phyloP scores from a whole-genome alignment of 1,139 yeast genomes.

The Yamadazyma epiphylla region DNA sequence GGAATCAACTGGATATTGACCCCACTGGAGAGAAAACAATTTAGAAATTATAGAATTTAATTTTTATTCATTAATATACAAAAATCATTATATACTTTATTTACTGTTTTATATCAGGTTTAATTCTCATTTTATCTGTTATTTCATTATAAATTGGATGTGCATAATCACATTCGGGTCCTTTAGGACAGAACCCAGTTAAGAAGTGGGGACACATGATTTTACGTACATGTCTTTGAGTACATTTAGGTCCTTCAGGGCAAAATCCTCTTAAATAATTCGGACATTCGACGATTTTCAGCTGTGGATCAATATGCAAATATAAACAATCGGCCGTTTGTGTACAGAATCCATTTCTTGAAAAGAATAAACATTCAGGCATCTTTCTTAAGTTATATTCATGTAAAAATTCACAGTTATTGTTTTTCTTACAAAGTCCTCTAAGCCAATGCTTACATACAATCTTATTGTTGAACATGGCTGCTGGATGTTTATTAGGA shows the following conservation, averaged over 20 bases:
- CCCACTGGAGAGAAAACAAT: constrained; percentile 64
- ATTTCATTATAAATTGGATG: constrained; percentile 57
- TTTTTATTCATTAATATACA: background rate
- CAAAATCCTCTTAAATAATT: constrained; percentile 89
- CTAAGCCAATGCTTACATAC: constrained; percentile 99
- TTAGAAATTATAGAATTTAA: constrained; percentile 45
- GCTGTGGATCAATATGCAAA: constrained; percentile 85
- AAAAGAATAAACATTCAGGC: constrained; percentile 93
- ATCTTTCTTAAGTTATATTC: constrained; percentile 91
- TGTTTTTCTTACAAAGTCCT: constrained; percentile 95
- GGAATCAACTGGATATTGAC: constrained; percentile 79
- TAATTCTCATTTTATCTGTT: constrained; percentile 46
- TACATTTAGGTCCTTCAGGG: constrained; percentile 86
- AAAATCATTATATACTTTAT: background rate
- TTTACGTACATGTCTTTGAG: constrained; percentile 75
- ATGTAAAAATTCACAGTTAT: constrained; percentile 92
- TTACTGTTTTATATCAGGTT: constrained; percentile 34
- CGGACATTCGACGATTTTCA: constrained; percentile 82
- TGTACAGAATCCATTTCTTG: constrained; percentile 88
- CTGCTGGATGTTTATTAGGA: constrained; percentile 83
- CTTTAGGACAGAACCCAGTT: constrained; percentile 90
- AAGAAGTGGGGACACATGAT: constrained; percentile 78
- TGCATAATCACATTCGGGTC: constrained; percentile 53
- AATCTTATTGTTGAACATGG: constrained; percentile 74
- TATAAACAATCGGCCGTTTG: constrained; percentile 94